Evolutionary conservation across 2,329 filamentous ascomycete species (phyloP).

Genomic region (Aspergillaceae sp.): DNA sequence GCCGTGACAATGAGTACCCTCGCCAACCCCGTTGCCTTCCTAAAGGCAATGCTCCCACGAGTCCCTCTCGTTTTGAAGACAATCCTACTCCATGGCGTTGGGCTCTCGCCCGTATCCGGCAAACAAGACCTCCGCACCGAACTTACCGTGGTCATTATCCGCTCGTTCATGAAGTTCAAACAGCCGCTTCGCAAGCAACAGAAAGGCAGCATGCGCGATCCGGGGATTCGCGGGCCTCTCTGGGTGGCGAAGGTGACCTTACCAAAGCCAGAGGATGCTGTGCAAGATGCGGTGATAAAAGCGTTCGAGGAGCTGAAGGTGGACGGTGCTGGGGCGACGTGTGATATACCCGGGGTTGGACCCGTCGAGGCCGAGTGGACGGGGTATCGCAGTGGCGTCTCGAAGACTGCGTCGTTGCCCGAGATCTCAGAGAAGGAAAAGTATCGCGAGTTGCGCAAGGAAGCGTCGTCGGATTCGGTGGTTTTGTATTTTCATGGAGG

Average conservation of each 20-base stretch:
- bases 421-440: slow-evolving; percentile 37
- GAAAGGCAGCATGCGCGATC: slow-evolving; percentile 51
- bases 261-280: slow-evolving; percentile 45
- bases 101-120: slow-evolving; percentile 58
- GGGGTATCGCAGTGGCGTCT: slow-evolving; percentile 33
- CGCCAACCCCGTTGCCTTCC: slow-evolving; percentile 16
- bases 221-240: slow-evolving; percentile 64
- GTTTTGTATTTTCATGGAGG: slow-evolving; percentile 42
- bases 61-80: slow-evolving; percentile 38
- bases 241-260: slow-evolving; percentile 70
- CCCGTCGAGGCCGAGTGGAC: slow-evolving; percentile 41
- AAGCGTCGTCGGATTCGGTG: slow-evolving; percentile 32
- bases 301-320: slow-evolving; percentile 33
- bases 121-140: slow-evolving; percentile 74
- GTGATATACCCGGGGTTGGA: slow-evolving; percentile 25
- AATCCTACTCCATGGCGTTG: slow-evolving; percentile 42
- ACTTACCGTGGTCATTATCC: slow-evolving; percentile 62
- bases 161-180: slow-evolving; percentile 49
- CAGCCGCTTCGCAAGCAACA: slow-evolving; percentile 56
- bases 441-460: slow-evolving; percentile 32
- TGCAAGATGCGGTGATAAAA: slow-evolving; percentile 29
- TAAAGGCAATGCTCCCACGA: slow-evolving; percentile 31
- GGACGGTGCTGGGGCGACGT: slow-evolving; percentile 25
- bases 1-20: slow-evolving; percentile 16
- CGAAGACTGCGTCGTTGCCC: slow-evolving; percentile 29